Base-by-base conservation (phyloP, 2,329 filamentous ascomycete species). In the Fusarium beomiforme region DNA sequence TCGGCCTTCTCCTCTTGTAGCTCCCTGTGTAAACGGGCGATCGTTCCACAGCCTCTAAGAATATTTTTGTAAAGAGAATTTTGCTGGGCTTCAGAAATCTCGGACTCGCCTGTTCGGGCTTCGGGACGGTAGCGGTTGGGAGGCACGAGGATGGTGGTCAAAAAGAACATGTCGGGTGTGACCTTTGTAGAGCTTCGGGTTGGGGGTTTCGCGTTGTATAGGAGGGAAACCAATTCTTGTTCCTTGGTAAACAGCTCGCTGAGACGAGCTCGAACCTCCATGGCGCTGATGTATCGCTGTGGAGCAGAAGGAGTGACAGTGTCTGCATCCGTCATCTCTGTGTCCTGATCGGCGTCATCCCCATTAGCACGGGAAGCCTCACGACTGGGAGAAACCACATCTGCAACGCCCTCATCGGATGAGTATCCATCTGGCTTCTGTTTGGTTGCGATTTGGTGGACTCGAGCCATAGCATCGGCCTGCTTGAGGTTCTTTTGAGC, bases 111-210 rank as follows among this genome's bases (percentile, higher is more conserved):
- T 33, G 93, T 95, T 65, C 90, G 88, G 13, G 94, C 93, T 79
- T 97, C 94, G 16, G 96, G 95, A 42, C 96, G 91, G 80, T 92
- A 99, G 75, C 91, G 92, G 79, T 97, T 99, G 4, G 96, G 96
- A 4, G 97, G 94, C 1, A 99, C 94, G 17, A 98, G 85, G 56
- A 99, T 85, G 37, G 90, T 91, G 61, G 92, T 91, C 61, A 98
- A 86, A 82, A 99, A 99, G 83, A 99, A 98, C 91, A 98, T 97
- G 73, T 97, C 93, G 3, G 93, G 89, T 5, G 85, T 90, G n/a
- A 94, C 84, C 21, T 83, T 83, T 10, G 82, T 82, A 39, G 85
- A 82, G 60, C 86, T 88, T 78, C 89, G 90, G 8, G 86, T 84
- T 12, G 81, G 79, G 8, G 91, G 89, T 63, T 92, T 90, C 21